Base-by-base conservation (phyloP, 768 basidiomycete species). In the Boletus sp. region DNA sequence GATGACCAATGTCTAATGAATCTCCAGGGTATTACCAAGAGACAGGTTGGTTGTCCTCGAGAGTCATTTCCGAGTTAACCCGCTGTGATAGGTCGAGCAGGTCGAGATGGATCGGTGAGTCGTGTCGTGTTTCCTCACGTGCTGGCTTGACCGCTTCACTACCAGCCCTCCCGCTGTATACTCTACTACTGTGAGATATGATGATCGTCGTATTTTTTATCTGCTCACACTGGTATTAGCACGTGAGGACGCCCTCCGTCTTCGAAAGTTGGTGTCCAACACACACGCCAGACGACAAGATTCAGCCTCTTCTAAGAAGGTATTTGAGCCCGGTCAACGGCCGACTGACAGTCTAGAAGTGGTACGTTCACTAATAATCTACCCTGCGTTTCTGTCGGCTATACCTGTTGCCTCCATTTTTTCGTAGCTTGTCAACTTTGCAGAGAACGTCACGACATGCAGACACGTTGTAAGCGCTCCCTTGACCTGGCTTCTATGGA, bases 21-120 rank as follows among this genome's bases (percentile, higher is more conserved):
- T 38, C 17, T 5, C 11, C 44, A 90, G 90, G 89, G 0, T 93
- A 85, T 67, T 93, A 93, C 67, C 91, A 93, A 67, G 91, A 93
- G 70, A 92, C 90, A 58, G 89, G 88, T 84, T 60, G 23, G 75
- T 55, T 10, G 29, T 41, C 23, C 30, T 43, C 19, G 37, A 25
- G 39, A 10, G 17, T 51, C 13, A 8, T 32, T 35, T 43, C 35
- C 23, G 19, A 49, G 14, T 19, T 59, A 23, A 65, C 15, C n/a
- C 37, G 46, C 4, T 57, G 49, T 47, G 44, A 30, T 52, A 88
- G 89, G 90, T 41, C 79, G 90, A 47, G 90, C 87, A 52, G 91
- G 90, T 27, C 79, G 91, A 49, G 89, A 93, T 64, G 88, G 88
- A 32, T 65, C 71, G 56, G 90, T 89, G 59, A 62, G 82, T 70